Evolutionary conservation across 352 stramenopile species (phyloP), one percentile per base, ranked within the genome.

Genomic region (Globisporangium recalcitrans): DNA sequence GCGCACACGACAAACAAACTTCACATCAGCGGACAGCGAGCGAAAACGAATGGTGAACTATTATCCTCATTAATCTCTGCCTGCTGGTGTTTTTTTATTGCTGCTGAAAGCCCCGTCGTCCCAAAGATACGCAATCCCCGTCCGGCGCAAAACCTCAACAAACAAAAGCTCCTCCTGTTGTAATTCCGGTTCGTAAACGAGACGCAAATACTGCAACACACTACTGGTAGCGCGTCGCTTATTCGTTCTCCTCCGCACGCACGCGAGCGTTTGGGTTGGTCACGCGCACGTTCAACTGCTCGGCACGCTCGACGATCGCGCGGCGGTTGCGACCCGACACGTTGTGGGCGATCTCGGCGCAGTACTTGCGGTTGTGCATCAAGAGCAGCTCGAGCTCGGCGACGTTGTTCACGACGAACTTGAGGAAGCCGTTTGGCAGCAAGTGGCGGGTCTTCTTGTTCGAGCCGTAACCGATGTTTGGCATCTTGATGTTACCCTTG

Each of bases 391-490:
- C 97, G 10, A 99, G 83, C 75, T 99, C 97, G 46, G 90, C 82
- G 62, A 98, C 91, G 85, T 99, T 99, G 82, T 97, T 96, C 47
- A 99, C 96, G 73, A 98, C 77, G 74, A 99, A 99, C 81, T 98
- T 98, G 65, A 98, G 95, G 91, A 99, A 99, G 76, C 97, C 97
- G 81, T 98, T 98, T 53, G 97, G 97, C 60, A 99, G 81, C 65
- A 98, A 75, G 87, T 99, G 97, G 65, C 93, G 84, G 60, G 97
- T 99, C 83, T 98, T 98, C 85, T 98, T 99, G 87, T 99, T 96
- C 58, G 95, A 99, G 74, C 97, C 97, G 85, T 99, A 99, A 69
- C 97, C 97, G 74, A 99, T 98, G 77, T 97, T 98, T 47, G 96
- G 96, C 96, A 98, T 98, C 71, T 96, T 96, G 72, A 98, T 90